Conservation (phyloP, 345 rosid genomes). For the Arabis hirsuta region DNA sequence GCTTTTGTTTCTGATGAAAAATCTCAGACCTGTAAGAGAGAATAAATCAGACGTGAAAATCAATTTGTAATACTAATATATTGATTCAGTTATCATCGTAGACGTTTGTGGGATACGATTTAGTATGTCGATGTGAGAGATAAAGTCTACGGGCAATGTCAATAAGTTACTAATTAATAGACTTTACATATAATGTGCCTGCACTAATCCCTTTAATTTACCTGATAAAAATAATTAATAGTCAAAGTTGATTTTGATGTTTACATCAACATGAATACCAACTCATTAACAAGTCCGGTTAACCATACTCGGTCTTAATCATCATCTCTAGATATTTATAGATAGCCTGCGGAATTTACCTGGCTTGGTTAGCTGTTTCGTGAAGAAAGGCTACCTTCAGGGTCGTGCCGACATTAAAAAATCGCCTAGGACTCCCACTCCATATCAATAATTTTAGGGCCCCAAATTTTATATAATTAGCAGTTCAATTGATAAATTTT, state of each 20-base stretch:
- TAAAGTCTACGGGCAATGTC: slow-evolving; percentile 22
- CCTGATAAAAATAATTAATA: neutral
- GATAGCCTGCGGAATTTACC: neutral
- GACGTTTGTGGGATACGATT: too few species aligned
- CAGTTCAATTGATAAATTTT: too few species aligned
- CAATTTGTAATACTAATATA: neutral
- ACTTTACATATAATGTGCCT: slow-evolving; percentile 28
- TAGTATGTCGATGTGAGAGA: slow-evolving; percentile 5
- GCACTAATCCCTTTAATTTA: slow-evolving; percentile 21
- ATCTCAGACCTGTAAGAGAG: slow-evolving; percentile 25
- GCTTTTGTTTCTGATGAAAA: slow-evolving; percentile 31
- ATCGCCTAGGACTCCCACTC: too few species aligned
- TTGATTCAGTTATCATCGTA: slow-evolving; percentile 4
- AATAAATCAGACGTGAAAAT: slow-evolving; percentile 28
- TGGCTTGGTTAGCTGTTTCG: slow-evolving; percentile 39
- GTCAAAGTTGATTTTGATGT: slow-evolving; percentile 5
- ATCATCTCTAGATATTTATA: neutral
- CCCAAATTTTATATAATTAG: too few species aligned
- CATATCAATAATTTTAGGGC: too few species aligned
- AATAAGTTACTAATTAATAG: too few species aligned
- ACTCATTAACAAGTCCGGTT: slow-evolving; percentile 12
- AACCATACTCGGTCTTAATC: neutral
- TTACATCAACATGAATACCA: slow-evolving; percentile 7
- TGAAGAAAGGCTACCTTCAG: too few species aligned
- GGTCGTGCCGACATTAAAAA: too few species aligned